Evolutionary conservation across 78 protist species (phyloP).

Genomic region (Salpingoeca rosetta): DNA sequence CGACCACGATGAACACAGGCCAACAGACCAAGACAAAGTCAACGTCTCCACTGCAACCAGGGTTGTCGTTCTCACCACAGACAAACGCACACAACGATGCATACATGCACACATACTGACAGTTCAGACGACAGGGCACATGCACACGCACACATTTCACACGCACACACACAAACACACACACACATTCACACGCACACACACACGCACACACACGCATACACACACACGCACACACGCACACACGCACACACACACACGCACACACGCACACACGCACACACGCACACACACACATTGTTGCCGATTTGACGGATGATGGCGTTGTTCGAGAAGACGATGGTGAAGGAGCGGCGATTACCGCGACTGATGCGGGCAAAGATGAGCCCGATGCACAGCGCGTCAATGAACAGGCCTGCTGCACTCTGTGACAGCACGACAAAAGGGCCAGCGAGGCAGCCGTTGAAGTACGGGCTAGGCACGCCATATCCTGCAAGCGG

Average conservation of each 20-base stretch:
- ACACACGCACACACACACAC: too few species aligned
- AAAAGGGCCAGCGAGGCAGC: background rate
- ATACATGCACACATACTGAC: background rate
- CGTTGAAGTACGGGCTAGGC: background rate
- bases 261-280: background rate
- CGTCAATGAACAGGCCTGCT: background rate
- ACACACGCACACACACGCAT: background rate
- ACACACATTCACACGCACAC: too few species aligned
- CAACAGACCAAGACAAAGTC: background rate
- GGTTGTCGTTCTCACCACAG: background rate
- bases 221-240: background rate
- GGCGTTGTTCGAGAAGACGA: background rate
- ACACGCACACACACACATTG: background rate
- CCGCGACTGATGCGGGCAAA: background rate
- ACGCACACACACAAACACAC: background rate
- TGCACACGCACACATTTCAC: too few species aligned
- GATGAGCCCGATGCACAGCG: background rate
- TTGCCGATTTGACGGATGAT: background rate
- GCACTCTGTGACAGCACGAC: background rate
- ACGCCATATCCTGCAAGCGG: background rate
- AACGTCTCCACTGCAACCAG: background rate
- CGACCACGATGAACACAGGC: background rate
- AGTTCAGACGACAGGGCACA: background rate
- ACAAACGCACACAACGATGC: background rate
- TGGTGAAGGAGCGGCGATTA: background rate